Percentiles rank a stretch among this genome's conserved stretches.
These are phyloP conservation scores for Adansonia madagascariensis DNA, from an alignment of 441 rosid genomes.

Conservation along the genomic window DNA sequence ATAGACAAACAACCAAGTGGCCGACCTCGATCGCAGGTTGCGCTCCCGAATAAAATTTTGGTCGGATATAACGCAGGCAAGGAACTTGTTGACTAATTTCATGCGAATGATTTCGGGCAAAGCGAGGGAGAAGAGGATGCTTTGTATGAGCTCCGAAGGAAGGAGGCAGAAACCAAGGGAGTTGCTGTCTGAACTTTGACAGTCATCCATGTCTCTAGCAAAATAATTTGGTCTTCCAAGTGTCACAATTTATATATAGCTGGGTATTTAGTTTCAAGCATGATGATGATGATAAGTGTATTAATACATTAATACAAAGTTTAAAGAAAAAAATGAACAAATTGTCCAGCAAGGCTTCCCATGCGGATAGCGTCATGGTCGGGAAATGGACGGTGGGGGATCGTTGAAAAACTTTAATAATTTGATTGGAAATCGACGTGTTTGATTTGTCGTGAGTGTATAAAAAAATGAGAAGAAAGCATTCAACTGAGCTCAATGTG, in stretches of 20 bases:
- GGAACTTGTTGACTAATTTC: slow-evolving; percentile 52
- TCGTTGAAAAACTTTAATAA: slow-evolving; percentile 11
- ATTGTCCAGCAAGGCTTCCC: slow-evolving; percentile 28
- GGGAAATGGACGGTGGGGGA: slow-evolving; percentile 32
- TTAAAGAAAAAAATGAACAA: background rate
- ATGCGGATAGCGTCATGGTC: slow-evolving; percentile 23
- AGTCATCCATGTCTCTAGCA: slow-evolving; percentile 32
- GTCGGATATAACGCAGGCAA: slow-evolving; percentile 51
- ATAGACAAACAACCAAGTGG: slow-evolving; percentile 67
- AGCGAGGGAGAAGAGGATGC: slow-evolving; percentile 56
- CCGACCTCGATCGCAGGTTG: slow-evolving; percentile 47
- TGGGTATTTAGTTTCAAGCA: background rate
- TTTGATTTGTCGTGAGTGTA: background rate
- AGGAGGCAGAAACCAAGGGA: slow-evolving; percentile 67
- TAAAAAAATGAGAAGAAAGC: background rate
- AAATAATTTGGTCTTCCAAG: background rate
- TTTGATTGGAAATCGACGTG: background rate
- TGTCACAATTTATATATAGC: background rate
- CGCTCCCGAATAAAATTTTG: slow-evolving; percentile 49
- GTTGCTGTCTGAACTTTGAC: slow-evolving; percentile 28
- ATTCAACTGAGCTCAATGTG: background rate
- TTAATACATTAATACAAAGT: background rate
- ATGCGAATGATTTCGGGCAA: slow-evolving; percentile 60
- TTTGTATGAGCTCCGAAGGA: slow-evolving; percentile 67
- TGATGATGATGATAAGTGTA: background rate